Percentiles rank a stretch among this genome's conserved stretches.
These are phyloP conservation scores for Blastocystis sp. DNA, from an alignment of 352 stramenopile genomes.

Conservation along the genomic window DNA sequence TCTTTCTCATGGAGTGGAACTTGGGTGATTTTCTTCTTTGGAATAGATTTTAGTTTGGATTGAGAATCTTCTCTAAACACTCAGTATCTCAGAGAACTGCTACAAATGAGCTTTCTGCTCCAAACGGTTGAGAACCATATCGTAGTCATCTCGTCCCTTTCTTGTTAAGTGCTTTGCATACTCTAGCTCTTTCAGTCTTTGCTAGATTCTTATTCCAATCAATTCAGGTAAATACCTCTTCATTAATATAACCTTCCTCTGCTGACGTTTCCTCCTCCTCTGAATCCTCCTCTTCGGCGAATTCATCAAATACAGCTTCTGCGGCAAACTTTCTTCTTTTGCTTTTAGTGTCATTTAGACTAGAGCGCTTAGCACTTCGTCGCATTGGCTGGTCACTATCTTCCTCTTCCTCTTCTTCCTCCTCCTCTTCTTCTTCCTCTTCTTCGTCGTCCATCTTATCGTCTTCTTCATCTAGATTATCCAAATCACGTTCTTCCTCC, in stretches of 20 bases:
- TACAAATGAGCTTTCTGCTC: neutral
- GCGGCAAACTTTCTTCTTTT: neutral
- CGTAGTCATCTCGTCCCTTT: constrained; percentile 18
- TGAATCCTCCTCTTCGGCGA: constrained; percentile 16
- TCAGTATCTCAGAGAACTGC: neutral
- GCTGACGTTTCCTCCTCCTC: neutral
- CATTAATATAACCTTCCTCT: constrained; percentile 10
- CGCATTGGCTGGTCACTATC: constrained; percentile 6
- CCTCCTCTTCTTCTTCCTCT: constrained; percentile 25
- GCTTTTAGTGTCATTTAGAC: neutral
- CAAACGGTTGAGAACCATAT: constrained; percentile 18
- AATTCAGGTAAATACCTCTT: neutral
- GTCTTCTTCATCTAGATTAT: constrained; percentile 2
- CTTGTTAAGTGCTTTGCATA: neutral
- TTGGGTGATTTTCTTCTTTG: constrained; percentile 12
- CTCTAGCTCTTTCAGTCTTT: neutral
- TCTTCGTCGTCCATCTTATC: neutral
- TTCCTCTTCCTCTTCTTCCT: constrained; percentile 52
- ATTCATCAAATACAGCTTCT: constrained; percentile 1
- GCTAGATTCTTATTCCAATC: neutral
- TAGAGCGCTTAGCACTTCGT: neutral
- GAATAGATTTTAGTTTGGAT: neutral
- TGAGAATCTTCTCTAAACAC: constrained; percentile 2
- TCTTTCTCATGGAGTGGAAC: neutral
- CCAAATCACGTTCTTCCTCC: neutral